Conservation (phyloP, 1,139 yeast genomes). For the Eremothecium cymbalariae region DNA sequence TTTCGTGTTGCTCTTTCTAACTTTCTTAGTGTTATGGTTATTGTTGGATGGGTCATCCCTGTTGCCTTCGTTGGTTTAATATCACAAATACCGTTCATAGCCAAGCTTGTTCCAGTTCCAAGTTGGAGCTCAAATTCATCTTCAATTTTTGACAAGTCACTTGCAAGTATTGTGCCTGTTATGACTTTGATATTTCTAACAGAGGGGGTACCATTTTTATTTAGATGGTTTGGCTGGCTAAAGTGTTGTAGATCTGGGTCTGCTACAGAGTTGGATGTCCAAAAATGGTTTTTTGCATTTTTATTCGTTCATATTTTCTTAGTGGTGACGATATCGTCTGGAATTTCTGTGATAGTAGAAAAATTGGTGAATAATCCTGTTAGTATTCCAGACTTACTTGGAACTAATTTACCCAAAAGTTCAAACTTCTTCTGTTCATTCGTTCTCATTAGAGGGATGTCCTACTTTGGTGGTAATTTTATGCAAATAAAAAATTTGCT, state of each 20-base stretch:
- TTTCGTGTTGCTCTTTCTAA: conserved; percentile 39
- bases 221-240: conserved; percentile 41
- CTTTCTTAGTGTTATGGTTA: conserved; percentile 39
- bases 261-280: conserved; percentile 51
- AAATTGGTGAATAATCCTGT: conserved; percentile 64
- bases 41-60: conserved; percentile 59
- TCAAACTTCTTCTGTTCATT: conserved; percentile 76
- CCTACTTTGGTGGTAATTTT: conserved; percentile 62
- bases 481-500: conserved; percentile 46
- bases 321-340: conserved; percentile 79
- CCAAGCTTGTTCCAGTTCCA: conserved; percentile 47
- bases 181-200: conserved; percentile 50
- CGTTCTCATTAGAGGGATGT: conserved; percentile 61
- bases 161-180: conserved; percentile 56
- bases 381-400: conserved; percentile 60
- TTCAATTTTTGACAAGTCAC: conserved; percentile 41
- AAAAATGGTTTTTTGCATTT: conserved; percentile 61
- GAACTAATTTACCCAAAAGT: conserved; percentile 70
- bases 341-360: conserved; percentile 59
- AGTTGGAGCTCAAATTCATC: conserved; percentile 49
- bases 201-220: conserved; percentile 44
- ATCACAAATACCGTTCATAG: conserved; percentile 54
- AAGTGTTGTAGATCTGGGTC: conserved; percentile 51
- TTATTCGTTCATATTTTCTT: conserved; percentile 73
- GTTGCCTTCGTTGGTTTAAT: conserved; percentile 62